Evolutionary conservation across 2,329 filamentous ascomycete genomes (phyloP), one percentile per base, ranked within the genome.

Genomic region (Aspergillus arachidicola): DNA sequence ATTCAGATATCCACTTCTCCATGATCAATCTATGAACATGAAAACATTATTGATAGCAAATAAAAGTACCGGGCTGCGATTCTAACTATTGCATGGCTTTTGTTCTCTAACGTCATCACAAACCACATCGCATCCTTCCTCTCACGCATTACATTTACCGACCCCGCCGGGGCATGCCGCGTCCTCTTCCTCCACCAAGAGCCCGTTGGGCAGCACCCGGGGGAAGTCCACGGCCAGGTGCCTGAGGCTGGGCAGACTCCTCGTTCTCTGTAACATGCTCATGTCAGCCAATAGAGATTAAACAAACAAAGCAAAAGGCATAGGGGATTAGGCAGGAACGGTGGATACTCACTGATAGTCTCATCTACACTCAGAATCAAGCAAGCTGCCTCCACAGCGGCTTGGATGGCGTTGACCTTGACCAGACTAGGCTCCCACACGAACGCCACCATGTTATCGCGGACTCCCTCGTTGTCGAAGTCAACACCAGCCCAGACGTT

Each of bases 371-470:
- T 91, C 73, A 99, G 82, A 70, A 99, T 98, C 82, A 99, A 82
- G 82, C 95, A 99, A 71, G 91, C 91, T 26, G 95, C 95, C 82
- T 99, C 95, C 36, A 94, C 94, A 58, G 95, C 95, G 23, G 95
- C 94, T 83, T 97, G 93, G 68, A 99, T 91, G 70, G 95, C 95
- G 79, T 99, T 99, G 79, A 96, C 86, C 88, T 99, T 99, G 76
- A 99, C 92, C 68, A 98, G 84, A 55, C 92, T 91, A 6, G 95
- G 95, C 82, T 99, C 95, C 95, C 95, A 99, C 48, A 99, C 95
- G 78, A 98, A 99, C 61, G 87, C 89, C 77, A 92, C 91, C 86
- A 98, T 90, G 85, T 98, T 98, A 82, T 99, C 91, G 63, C 92
- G 85, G 67, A 97, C 91, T 66, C 94, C 94, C 82, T 99, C 95